Evolutionary conservation across 2,329 filamentous ascomycete genomes (phyloP).

Genomic region (Rugonectria rugulosa): DNA sequence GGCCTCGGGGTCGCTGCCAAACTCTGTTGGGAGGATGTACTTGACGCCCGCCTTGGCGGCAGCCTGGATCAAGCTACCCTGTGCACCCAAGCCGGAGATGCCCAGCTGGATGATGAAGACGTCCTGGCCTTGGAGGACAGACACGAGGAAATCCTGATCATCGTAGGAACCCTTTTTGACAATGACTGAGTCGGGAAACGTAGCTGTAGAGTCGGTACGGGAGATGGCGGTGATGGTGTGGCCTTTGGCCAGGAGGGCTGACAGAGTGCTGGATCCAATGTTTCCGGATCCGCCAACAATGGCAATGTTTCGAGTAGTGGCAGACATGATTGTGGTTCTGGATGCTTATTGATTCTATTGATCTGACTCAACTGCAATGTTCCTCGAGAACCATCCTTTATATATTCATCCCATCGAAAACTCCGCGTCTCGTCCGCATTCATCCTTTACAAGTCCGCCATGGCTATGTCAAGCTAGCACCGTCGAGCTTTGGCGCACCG

Average conservation of each 20-base stretch:
- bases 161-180: slow-evolving; percentile 56
- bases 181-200: slow-evolving; percentile 49
- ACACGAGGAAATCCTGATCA: slow-evolving; percentile 44
- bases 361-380: background rate
- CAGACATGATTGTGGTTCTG: slow-evolving; percentile 14
- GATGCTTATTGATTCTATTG: too few species aligned
- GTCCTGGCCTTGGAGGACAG: slow-evolving; percentile 43
- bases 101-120: slow-evolving; percentile 40
- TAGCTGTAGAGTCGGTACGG: slow-evolving; percentile 50
- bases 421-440: too few species aligned
- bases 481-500: too few species aligned
- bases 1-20: slow-evolving; percentile 39
- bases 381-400: too few species aligned
- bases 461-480: too few species aligned
- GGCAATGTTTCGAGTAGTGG: slow-evolving; percentile 38
- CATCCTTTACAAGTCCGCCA: too few species aligned
- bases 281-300: slow-evolving; percentile 46
- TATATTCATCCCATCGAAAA: too few species aligned
- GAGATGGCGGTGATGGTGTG: slow-evolving; percentile 60
- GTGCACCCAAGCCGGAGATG: slow-evolving; percentile 24
- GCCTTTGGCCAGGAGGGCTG: slow-evolving; percentile 49
- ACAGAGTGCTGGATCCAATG: slow-evolving; percentile 46
- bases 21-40: slow-evolving; percentile 44
- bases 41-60: slow-evolving; percentile 41
- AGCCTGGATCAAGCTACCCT: slow-evolving; percentile 42